Evolutionary conservation across 2,329 filamentous ascomycete genomes (phyloP).

Genomic region (Penicillium sp.): DNA sequence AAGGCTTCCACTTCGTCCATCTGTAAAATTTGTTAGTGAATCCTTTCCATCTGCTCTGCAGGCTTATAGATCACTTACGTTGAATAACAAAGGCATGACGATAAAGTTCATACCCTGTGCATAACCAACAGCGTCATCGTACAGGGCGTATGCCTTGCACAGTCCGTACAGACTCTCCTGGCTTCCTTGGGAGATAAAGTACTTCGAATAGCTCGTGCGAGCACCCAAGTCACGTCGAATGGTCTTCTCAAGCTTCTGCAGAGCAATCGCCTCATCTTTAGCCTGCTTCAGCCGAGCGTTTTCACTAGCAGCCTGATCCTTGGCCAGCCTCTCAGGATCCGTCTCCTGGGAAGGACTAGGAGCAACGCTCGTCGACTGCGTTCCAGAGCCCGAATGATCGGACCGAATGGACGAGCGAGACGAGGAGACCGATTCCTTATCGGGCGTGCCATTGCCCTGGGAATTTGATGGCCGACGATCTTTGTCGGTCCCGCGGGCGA

Average conservation of each 20-base stretch:
- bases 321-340: constrained; percentile 61
- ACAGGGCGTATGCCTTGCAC: constrained; percentile 95
- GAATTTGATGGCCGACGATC: constrained; percentile 56
- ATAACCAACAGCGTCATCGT: constrained; percentile 91
- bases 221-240: constrained; percentile 90
- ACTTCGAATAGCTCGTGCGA: constrained; percentile 94
- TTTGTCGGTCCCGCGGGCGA: constrained; percentile 73
- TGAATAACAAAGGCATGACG: constrained; percentile 93
- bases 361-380: constrained; percentile 53
- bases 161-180: constrained; percentile 93
- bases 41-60: neutral
- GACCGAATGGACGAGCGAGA: constrained; percentile 85
- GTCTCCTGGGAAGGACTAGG: constrained; percentile 61
- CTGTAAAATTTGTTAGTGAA: constrained; percentile 40
- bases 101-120: constrained; percentile 99
- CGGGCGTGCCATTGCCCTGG: constrained; percentile 55
- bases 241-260: constrained; percentile 83
- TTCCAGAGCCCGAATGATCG: constrained; percentile 64
- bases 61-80: constrained; percentile 54
- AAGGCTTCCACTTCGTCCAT: constrained; percentile 99
- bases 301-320: constrained; percentile 62
- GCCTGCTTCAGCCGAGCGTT: constrained; percentile 73
- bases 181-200: constrained; percentile 82
- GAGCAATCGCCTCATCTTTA: constrained; percentile 69
- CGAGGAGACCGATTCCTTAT: constrained; percentile 67